These are phyloP conservation scores for Hymenoscyphus infarciens DNA, from an alignment of 2,329 filamentous ascomycete species.

Conservation along the genomic window DNA sequence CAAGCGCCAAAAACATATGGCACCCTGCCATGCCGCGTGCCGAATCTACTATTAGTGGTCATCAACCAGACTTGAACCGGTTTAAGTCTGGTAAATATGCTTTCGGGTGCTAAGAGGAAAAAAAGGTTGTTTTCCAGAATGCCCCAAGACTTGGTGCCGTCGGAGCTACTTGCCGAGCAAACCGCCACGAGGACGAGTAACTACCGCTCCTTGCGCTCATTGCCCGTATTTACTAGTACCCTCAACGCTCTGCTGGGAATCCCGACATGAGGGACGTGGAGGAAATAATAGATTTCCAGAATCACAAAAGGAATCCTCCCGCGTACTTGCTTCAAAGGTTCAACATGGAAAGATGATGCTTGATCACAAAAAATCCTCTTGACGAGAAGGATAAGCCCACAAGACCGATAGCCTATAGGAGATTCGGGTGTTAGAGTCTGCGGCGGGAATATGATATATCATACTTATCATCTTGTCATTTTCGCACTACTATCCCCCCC, in stretches of 20 bases:
- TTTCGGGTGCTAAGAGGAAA: conserved; percentile 6
- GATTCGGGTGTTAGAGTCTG: not conserved
- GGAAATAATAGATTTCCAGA: not conserved
- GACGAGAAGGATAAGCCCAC: not conserved
- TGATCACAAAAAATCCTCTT: not conserved
- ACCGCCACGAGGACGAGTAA: conserved; percentile 9
- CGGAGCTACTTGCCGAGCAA: conserved; percentile 23
- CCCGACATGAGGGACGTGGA: too few relatives aligned
- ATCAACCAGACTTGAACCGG: not conserved
- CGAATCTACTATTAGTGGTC: not conserved
- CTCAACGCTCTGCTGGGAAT: not conserved
- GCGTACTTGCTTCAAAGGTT: not conserved
- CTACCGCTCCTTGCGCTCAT: not conserved
- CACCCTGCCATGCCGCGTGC: conserved; percentile 2
- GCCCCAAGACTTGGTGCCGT: conserved; percentile 14
- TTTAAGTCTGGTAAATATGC: not conserved
- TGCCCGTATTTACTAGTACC: not conserved
- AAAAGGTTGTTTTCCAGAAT: not conserved
- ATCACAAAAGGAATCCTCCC: not conserved
- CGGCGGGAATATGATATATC: not conserved
- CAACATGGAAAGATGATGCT: not conserved
- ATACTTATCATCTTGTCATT: not conserved
- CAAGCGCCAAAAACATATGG: conserved; percentile 26
- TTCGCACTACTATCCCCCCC: too few relatives aligned
- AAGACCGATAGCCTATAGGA: not conserved